Conservation (phyloP, 148 eudicot genomes). For the Cornus suecica region DNA sequence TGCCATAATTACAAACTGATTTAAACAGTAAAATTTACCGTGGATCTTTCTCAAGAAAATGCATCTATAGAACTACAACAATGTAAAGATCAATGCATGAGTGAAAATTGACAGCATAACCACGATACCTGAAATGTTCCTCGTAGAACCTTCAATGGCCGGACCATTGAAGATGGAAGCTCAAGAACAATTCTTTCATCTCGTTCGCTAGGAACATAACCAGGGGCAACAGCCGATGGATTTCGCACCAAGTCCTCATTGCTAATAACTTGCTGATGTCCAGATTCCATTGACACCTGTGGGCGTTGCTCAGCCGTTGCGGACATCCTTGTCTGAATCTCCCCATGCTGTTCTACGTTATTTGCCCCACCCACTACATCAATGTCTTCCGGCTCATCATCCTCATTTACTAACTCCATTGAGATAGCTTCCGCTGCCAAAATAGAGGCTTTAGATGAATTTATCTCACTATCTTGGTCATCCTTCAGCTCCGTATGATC, state of each 20-base stretch:
- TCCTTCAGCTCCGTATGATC: conserved; percentile 37
- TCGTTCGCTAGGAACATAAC: conserved; percentile 85
- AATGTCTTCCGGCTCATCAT: conserved; percentile 54
- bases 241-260: conserved; percentile 52
- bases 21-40: neutral
- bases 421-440: conserved; percentile 82
- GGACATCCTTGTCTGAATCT: conserved; percentile 42
- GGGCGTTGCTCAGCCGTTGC: conserved; percentile 47
- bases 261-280: conserved; percentile 39
- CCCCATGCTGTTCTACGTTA: conserved; percentile 42
- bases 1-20: neutral
- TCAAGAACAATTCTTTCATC: conserved; percentile 95
- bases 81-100: neutral
- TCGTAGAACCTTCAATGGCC: conserved; percentile 70
- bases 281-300: conserved; percentile 40
- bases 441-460: conserved; percentile 68
- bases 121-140: conserved; percentile 83
- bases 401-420: conserved; percentile 62
- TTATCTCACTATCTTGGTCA: conserved; percentile 38
- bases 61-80: neutral
- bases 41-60: neutral
- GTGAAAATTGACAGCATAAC: neutral
- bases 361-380: conserved; percentile 38
- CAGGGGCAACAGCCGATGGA: conserved; percentile 67
- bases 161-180: conserved; percentile 88